Evolutionary conservation across 2,329 filamentous ascomycete species (phyloP).

Genomic region (Xylariaceae sp.): DNA sequence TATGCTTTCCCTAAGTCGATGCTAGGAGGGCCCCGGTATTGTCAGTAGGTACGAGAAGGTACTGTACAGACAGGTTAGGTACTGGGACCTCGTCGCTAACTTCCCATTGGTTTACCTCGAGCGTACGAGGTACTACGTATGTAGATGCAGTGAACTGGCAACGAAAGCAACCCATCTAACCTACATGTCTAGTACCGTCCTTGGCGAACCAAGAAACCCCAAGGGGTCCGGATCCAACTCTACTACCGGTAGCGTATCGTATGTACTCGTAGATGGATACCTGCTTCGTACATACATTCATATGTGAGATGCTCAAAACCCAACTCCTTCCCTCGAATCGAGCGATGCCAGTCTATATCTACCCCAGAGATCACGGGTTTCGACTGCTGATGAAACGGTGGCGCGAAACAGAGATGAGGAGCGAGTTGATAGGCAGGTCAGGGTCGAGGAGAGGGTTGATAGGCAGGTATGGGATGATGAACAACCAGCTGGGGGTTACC

Average conservation of each 20-base stretch:
- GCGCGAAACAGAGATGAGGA: neutral
- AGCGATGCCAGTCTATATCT: neutral
- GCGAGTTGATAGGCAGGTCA: neutral
- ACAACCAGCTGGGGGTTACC: neutral
- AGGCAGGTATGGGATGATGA: neutral
- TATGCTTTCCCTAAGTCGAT: neutral
- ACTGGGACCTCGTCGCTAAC: neutral
- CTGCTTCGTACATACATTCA: neutral
- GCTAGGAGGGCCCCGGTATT: neutral
- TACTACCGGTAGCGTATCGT: neutral
- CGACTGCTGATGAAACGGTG: neutral
- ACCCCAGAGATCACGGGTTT: conserved; percentile 1
- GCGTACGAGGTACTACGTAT: neutral
- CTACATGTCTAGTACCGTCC: neutral
- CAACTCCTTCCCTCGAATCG: neutral
- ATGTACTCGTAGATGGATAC: too few relatives aligned
- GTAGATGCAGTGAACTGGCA: neutral
- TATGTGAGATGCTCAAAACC: neutral
- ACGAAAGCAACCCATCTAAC: neutral
- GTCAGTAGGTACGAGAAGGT: neutral
- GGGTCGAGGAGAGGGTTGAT: neutral
- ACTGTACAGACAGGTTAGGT: neutral
- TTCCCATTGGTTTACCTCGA: neutral
- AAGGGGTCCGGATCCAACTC: neutral
- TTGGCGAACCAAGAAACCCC: neutral